Percentiles rank a stretch among this genome's conserved stretches.
Evolutionary conservation across 345 rosid genomes (phyloP).

Genomic region (Litchi chinensis): DNA sequence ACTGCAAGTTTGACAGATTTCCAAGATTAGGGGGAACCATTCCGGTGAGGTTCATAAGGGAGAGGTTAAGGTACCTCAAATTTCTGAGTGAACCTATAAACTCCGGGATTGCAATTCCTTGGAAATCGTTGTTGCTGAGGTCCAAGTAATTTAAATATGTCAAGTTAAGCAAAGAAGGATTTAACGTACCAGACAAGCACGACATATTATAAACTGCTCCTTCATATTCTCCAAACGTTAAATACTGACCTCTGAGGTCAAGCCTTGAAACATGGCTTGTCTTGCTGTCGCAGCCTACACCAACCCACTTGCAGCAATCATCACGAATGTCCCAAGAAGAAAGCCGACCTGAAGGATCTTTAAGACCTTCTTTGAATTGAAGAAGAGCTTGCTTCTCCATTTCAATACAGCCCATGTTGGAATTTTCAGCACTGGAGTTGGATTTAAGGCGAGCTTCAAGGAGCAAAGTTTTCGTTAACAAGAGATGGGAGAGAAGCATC

Average conservation of each 20-base stretch:
- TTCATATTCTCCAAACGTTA: background rate
- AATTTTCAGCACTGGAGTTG: background rate
- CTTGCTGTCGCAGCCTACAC: constrained; percentile 18
- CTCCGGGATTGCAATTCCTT: background rate
- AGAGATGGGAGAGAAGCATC: background rate
- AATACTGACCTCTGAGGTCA: background rate
- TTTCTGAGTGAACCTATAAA: background rate
- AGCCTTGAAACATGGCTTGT: constrained; percentile 11
- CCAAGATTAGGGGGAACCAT: background rate
- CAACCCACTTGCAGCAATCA: constrained; percentile 23
- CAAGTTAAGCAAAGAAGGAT: constrained; percentile 13
- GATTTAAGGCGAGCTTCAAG: background rate
- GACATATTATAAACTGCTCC: background rate
- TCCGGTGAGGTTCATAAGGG: background rate
- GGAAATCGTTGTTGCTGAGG: background rate
- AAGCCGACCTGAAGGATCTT: constrained; percentile 27
- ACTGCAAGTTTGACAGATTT: no score
- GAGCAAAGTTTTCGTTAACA: background rate
- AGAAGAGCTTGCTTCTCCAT: no score
- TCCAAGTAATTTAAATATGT: constrained; percentile 8
- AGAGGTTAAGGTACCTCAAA: constrained; percentile 3
- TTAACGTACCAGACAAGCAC: background rate
- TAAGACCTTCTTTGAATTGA: constrained; percentile 26
- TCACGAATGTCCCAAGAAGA: constrained; percentile 17
- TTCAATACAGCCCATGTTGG: no score